These are phyloP conservation scores for Beauveria caledonica DNA, from an alignment of 2,329 filamentous ascomycete genomes.

Conservation along the genomic window DNA sequence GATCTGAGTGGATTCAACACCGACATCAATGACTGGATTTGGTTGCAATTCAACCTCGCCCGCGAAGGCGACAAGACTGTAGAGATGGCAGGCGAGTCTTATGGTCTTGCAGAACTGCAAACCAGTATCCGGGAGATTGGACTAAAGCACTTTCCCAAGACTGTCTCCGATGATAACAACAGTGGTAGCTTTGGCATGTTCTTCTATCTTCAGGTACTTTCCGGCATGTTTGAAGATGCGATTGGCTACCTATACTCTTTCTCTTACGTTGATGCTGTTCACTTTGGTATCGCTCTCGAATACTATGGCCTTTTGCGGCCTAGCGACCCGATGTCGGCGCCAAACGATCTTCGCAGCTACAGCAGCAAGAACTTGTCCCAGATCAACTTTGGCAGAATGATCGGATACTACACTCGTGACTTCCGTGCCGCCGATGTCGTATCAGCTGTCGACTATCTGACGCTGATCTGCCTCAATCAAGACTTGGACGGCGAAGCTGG, in stretches of 20 bases:
- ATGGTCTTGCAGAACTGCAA: constrained; percentile 61
- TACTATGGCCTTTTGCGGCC: constrained; percentile 87
- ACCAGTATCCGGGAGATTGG: constrained; percentile 81
- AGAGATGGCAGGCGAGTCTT: constrained; percentile 58
- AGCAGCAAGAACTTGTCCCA: constrained; percentile 66
- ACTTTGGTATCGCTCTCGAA: constrained; percentile 83
- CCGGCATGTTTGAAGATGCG: constrained; percentile 90
- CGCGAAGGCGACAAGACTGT: constrained; percentile 55
- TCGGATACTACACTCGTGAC: constrained; percentile 92
- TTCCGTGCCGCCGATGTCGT: constrained; percentile 87
- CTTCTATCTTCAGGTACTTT: constrained; percentile 85
- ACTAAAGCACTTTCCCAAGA: constrained; percentile 80
- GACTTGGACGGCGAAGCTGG: constrained; percentile 70
- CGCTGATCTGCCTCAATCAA: constrained; percentile 82
- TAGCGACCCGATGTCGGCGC: constrained; percentile 66
- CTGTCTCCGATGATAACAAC: constrained; percentile 64
- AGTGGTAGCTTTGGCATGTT: constrained; percentile 78
- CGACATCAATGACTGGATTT: constrained; percentile 63
- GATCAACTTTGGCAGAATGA: constrained; percentile 87
- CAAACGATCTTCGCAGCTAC: constrained; percentile 60
- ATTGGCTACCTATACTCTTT: constrained; percentile 86
- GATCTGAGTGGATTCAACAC: constrained; percentile 55
- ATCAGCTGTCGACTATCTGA: constrained; percentile 87
- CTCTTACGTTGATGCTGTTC: constrained; percentile 86
- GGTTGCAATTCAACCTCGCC: constrained; percentile 63